Evolutionary conservation across 306 rosid genomes (phyloP), one percentile per base, ranked within the genome.

Genomic region (Morella rubra): DNA sequence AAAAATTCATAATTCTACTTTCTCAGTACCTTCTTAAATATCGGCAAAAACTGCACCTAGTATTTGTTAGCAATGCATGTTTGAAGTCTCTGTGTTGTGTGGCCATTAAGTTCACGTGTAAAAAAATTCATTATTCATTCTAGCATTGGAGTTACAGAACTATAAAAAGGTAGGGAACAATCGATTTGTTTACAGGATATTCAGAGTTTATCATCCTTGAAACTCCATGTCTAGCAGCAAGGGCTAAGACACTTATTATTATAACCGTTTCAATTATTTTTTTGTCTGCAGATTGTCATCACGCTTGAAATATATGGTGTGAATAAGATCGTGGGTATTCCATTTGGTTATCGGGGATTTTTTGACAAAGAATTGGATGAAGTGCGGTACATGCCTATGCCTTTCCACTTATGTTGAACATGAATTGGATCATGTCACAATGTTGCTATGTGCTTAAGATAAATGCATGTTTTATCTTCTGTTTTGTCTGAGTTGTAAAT

Each of bases 231-330:
- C 66, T 37, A 40, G 40, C 58, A 12, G 46, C 44, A 41, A 42
- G 75, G 45, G 52, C 67, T 64, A 27, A 27, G 55, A 19, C n/a
- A 6, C 41, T 0, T 52, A 60, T 58, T 45, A 41, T 59, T 71
- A 16, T 16, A 75, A 59, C 9, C 7, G 19, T 59, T 76, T 77
- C 49, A 77, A 68, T 69, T 74, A 52, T 80, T 62, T 51, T 81
- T 69, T 65, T 77, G 37, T 32, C 50, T 86, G 86, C 98, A 96
- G 99, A 92, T 96, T 81, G 98, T 96, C 24, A 89, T 96, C 83
- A 96, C 99, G 58, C 99, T 96, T 24, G 98, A 96, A 88, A 96
- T 96, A 72, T 92, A 96, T 68, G 99, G 99, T 53, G 99, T 89
- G 18, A 91, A 85, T 82, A 89, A 86, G 88, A 96, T 92, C 68